Evolutionary conservation across 768 basidiomycete species (phyloP).

Genomic region (Boletus rufocinnamomeus): DNA sequence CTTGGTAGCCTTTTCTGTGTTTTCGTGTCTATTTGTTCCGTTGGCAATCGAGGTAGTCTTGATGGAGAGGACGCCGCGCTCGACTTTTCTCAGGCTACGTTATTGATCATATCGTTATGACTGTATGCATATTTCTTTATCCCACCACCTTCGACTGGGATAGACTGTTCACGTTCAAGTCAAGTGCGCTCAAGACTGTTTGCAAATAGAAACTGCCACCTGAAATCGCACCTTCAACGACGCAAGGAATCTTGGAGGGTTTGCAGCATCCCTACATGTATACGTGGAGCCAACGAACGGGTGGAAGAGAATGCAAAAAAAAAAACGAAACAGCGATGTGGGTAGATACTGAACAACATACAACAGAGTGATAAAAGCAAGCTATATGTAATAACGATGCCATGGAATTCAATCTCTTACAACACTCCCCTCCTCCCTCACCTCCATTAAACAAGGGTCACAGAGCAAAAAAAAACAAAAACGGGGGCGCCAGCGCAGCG

Average conservation of each 20-base stretch:
- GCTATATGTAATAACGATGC: background rate
- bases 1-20: constrained; percentile 40
- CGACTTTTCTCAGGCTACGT: constrained; percentile 9
- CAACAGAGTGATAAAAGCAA: constrained; percentile 20
- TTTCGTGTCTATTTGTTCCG: constrained; percentile 19
- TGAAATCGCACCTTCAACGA: too few species aligned
- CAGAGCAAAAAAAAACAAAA: background rate
- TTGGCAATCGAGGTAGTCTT: too few species aligned
- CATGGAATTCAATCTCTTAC: constrained; percentile 2
- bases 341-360: constrained; percentile 16
- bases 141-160: too few species aligned
- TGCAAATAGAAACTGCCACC: too few species aligned
- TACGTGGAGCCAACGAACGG: background rate
- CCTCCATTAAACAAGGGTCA: background rate
- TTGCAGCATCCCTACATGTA: background rate
- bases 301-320: background rate
- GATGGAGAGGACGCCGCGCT: background rate
- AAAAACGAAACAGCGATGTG: background rate
- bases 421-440: background rate
- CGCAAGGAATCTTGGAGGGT: background rate
- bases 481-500: constrained; percentile 20
- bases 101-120: too few species aligned
- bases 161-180: too few species aligned
- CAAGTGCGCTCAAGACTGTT: too few species aligned
- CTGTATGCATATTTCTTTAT: too few species aligned